Base-by-base conservation (phyloP, 257 asterid genomes). In the Fraxinus quadrangulata region DNA sequence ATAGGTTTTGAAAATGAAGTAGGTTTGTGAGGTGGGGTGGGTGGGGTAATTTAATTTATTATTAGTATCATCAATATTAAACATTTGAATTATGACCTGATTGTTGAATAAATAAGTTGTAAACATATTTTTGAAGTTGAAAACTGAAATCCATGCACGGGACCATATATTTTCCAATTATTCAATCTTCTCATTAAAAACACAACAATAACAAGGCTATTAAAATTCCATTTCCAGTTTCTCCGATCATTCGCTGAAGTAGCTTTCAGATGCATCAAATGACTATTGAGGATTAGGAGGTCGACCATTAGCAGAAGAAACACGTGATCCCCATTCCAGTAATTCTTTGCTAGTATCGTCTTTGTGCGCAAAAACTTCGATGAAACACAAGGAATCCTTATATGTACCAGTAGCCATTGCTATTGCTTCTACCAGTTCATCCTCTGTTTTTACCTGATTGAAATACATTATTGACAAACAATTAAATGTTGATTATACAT, bases 281-380 rank as follows among this genome's bases (percentile, higher is more conserved):
- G 13, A 23, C 73, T 82, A 86, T 6, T 86, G 90, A 17, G 90
- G 90, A 80, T 86, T 84, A 2, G 90, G 90, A 45, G 86, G 83
- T 23, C 90, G 82, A 59, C 88, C 49, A 51, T 86, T 86, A 67
- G 90, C 90, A 63, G 86, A 85, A 78, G 84, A 65, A 61, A 86
- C 90, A n/a, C 88, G 88, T 8, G 88, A 86, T 12, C 90, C 90
- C 90, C 90, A 86, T 74, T 86, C 90, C 51, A 86, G 85, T 73
- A 86, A 24, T 47, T 86, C 90, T 78, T 82, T 86, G 85, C 90
- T 86, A 0, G 88, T 84, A 39, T 86, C 90, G 33, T 86, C 90
- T 79, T 84, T 86, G 79, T 86, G 90, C 71, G 76, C 66, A 5
- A 88, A 82, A 1, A 88, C 86, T 77, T 86, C 89, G 4, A 88